Evolutionary conservation across 108 stramenopile species (phyloP).

Genomic region (Bacterosira constricta): DNA sequence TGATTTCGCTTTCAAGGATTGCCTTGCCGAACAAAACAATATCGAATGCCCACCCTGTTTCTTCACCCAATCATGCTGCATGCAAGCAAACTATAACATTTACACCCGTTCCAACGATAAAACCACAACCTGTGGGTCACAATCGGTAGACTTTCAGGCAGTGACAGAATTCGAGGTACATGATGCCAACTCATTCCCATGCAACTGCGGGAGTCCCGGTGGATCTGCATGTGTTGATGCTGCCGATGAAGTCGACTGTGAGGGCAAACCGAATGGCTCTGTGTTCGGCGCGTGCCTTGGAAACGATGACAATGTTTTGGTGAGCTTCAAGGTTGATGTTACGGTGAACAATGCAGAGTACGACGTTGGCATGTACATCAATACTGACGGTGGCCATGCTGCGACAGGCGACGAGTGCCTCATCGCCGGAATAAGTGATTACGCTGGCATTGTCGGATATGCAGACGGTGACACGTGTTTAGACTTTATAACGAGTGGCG

Average conservation of each 20-base stretch:
- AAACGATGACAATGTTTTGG: constrained; percentile 4
- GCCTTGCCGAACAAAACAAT: no score
- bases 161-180: not conserved
- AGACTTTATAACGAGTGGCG: not conserved
- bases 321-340: constrained; percentile 2
- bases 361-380: constrained; percentile 15
- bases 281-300: constrained; percentile 15
- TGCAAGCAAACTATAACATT: not conserved
- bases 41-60: not conserved
- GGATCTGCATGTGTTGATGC: not conserved
- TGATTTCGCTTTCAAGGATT: no score
- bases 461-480: not conserved
- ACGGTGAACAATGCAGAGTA: not conserved
- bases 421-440: not conserved
- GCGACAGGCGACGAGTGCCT: not conserved
- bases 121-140: not conserved
- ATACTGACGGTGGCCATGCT: constrained; percentile 7
- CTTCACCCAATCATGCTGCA: not conserved
- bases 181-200: not conserved
- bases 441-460: not conserved
- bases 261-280: not conserved
- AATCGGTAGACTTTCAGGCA: not conserved
- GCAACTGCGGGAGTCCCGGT: not conserved
- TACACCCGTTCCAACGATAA: not conserved
- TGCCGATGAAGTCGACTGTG: not conserved